Evolutionary conservation across 164 flowering plant genomes (phyloP).

Genomic region (Chimonanthus praecox): DNA sequence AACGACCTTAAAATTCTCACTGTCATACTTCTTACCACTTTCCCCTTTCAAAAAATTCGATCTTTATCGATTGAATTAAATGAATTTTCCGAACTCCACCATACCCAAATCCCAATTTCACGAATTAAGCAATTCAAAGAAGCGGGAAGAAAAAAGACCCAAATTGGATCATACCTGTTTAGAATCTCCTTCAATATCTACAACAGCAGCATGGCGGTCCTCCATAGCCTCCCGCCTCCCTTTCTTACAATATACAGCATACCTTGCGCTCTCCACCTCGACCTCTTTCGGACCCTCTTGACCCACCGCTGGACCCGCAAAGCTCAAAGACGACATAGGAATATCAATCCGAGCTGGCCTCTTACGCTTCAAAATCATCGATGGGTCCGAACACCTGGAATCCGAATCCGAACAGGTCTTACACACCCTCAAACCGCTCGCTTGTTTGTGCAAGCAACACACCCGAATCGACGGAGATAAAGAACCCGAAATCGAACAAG

Average conservation of each 20-base stretch:
- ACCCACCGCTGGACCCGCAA: slow-evolving; percentile 4
- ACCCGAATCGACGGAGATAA: slow-evolving; percentile 23
- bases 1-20: too few species aligned
- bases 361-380: slow-evolving; percentile 48
- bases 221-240: slow-evolving; percentile 82
- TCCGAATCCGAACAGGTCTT: background rate
- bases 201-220: slow-evolving; percentile 65
- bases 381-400: background rate
- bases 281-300: slow-evolving; percentile 15
- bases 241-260: slow-evolving; percentile 68
- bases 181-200: slow-evolving; percentile 48
- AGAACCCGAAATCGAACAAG: slow-evolving; percentile 1
- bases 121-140: too few species aligned
- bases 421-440: slow-evolving; percentile 22
- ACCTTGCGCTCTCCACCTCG: slow-evolving; percentile 53
- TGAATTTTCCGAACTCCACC: too few species aligned
- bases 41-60: too few species aligned
- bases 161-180: slow-evolving; percentile 52
- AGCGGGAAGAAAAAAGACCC: background rate
- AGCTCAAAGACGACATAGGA: slow-evolving; percentile 39
- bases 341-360: slow-evolving; percentile 69
- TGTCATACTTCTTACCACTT: background rate
- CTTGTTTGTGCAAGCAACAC: slow-evolving; percentile 34
- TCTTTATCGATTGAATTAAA: too few species aligned
- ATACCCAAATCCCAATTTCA: background rate